Conservation (phyloP, 495 filamentous ascomycete species). For the Podospora australis region DNA sequence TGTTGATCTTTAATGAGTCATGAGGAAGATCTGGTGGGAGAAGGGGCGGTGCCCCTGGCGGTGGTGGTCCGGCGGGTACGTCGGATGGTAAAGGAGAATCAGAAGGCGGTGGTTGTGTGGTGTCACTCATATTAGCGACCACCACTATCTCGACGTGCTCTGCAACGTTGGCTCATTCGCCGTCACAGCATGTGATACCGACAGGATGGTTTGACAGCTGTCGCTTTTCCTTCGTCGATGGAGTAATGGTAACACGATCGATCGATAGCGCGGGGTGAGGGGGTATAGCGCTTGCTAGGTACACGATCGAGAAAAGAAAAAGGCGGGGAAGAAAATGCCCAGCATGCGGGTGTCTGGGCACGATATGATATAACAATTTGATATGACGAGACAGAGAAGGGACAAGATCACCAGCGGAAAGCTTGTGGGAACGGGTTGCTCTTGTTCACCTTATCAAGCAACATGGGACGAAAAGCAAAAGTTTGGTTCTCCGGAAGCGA, state of each 20-base stretch:
- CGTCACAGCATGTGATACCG: neutral
- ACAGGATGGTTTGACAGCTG: neutral
- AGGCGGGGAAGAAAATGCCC: neutral
- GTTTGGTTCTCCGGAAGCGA: no score
- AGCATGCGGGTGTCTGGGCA: neutral
- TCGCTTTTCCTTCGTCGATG: neutral
- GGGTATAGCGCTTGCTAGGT: no score
- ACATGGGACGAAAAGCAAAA: neutral
- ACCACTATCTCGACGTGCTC: neutral
- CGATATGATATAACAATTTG: neutral
- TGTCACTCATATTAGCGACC: neutral
- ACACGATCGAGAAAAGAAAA: no score
- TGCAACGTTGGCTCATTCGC: neutral
- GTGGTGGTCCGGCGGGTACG: neutral
- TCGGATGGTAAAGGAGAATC: neutral
- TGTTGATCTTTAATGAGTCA: slow-evolving; percentile 19
- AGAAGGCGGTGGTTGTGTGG: neutral
- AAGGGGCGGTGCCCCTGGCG: slow-evolving; percentile 2
- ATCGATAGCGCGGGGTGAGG: no score
- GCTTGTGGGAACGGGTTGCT: no score
- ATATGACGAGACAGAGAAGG: neutral
- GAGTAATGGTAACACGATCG: neutral
- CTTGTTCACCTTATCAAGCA: no score
- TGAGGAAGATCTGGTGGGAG: slow-evolving; percentile 14
- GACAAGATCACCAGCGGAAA: no score